Base-by-base conservation (phyloP, 2,329 filamentous ascomycete genomes). In the Nigrospora oryzae region DNA sequence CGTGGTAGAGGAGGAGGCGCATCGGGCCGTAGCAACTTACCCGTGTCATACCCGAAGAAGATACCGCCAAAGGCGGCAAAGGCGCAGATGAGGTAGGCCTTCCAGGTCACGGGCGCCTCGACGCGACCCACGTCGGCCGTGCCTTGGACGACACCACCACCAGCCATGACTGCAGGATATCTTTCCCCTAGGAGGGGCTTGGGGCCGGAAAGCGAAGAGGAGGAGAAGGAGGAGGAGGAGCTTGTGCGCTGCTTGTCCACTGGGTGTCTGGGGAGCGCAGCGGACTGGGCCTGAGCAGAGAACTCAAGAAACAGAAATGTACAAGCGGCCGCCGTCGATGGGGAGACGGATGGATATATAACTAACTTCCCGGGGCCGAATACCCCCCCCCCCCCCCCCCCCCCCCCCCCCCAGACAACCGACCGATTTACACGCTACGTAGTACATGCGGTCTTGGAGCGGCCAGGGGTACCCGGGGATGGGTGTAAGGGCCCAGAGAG, bases 31-130 rank as follows among this genome's bases (percentile, higher is more conserved):
- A 13, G 19, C 16, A 41, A 36, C 56, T 55, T 52, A 41, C 64
- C 64, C 16, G 59, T 63, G 46, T 67, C 64, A 45, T 64, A 67
- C 23, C 64, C 64, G 52, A 66, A 67, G 53, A 66, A 63, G 48
- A 66, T 66, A 54, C 64, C 59, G 40, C 59, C 58, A 39, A 61
- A 61, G 36, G 59, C 58, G 15, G 59, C 58, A 41, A 61, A 61
- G 40, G 56, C 59, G 40, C 59, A 62, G 54, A 61, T 59, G 19
- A 60, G 42, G 46, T 62, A 62, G 12, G 79, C 77, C 65, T 77
- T 77, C 54, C 72, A 45, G 44, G 75, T 78, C 45, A 79, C 71
- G 10, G 75, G 75, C 28, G 75, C 75, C 57, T 79, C 75, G 53
- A 83, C 68, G 54, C 74, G 74, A 53, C 63, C 63, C 53, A 73